phyloP scores from a whole-genome alignment of 352 stramenopile species.

The Phytophthora citrophthora region DNA sequence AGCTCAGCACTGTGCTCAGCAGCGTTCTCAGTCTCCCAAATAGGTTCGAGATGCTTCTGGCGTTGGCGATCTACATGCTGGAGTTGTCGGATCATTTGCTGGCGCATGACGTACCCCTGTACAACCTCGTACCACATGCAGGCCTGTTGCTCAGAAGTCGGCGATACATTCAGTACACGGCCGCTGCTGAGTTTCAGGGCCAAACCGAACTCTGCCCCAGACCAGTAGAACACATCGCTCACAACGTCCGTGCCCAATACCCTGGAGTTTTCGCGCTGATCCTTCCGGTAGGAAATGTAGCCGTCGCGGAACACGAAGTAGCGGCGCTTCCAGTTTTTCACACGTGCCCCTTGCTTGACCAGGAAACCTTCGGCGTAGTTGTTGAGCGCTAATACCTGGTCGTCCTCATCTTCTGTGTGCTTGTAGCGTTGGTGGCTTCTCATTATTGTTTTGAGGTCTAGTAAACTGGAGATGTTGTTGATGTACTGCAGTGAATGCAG shows the following conservation, averaged over 20 bases:
- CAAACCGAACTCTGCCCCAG: slow-evolving; percentile 57
- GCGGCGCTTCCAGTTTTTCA: slow-evolving; percentile 82
- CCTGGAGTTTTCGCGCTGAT: slow-evolving; percentile 56
- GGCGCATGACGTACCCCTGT: slow-evolving; percentile 48
- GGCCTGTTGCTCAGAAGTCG: slow-evolving; percentile 59
- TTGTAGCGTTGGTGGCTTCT: slow-evolving; percentile 26
- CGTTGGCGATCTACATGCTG: slow-evolving; percentile 47
- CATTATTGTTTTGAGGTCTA: slow-evolving; percentile 12
- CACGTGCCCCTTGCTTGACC: slow-evolving; percentile 63
- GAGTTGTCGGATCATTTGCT: slow-evolving; percentile 46
- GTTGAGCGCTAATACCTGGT: slow-evolving; percentile 56
- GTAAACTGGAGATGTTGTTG: slow-evolving; percentile 1
- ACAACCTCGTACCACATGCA: slow-evolving; percentile 72
- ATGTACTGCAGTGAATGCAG: slow-evolving; percentile 18
- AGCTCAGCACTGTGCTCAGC: slow-evolving; percentile 29
- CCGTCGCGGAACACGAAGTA: slow-evolving; percentile 84
- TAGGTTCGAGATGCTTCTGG: slow-evolving; percentile 47
- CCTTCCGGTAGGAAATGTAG: slow-evolving; percentile 66
- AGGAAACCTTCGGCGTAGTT: slow-evolving; percentile 77
- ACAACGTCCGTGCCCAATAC: slow-evolving; percentile 58
- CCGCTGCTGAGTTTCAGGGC: slow-evolving; percentile 57
- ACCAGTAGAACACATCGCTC: slow-evolving; percentile 57
- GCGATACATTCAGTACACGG: slow-evolving; percentile 52
- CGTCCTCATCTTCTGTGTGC: slow-evolving; percentile 28
- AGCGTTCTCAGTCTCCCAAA: slow-evolving; percentile 45